A percentile compares a stretch with the other conserved stretches of the same genome.
Conservation (phyloP, 805 yeast species). For the Candida chauliodis region DNA sequence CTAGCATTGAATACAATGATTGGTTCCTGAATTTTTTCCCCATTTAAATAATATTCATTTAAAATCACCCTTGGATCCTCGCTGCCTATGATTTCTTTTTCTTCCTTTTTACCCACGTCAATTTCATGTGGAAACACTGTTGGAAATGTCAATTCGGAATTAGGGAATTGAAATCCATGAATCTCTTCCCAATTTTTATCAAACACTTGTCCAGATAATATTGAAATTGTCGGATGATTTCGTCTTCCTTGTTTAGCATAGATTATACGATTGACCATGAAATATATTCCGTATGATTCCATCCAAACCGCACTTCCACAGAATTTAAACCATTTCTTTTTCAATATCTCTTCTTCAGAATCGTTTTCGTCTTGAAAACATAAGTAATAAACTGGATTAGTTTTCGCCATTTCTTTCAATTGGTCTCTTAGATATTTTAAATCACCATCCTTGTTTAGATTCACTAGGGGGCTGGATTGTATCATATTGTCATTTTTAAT, state of each 20-base stretch:
- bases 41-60: slow-evolving; percentile 9
- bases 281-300: slow-evolving; percentile 25
- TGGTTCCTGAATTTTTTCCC: slow-evolving; percentile 18
- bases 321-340: slow-evolving; percentile 13
- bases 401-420: slow-evolving; percentile 8
- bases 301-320: slow-evolving; percentile 23
- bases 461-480: background rate
- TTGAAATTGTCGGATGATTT: slow-evolving; percentile 22
- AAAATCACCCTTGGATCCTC: slow-evolving; percentile 18
- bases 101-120: slow-evolving; percentile 4
- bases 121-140: slow-evolving; percentile 12
- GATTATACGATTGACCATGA: slow-evolving; percentile 24
- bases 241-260: slow-evolving; percentile 18
- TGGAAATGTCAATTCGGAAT: slow-evolving; percentile 10
- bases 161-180: slow-evolving; percentile 9
- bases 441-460: slow-evolving; percentile 7
- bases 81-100: slow-evolving; percentile 10
- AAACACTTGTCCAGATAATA: slow-evolving; percentile 20
- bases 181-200: slow-evolving; percentile 20
- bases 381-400: slow-evolving; percentile 9
- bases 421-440: slow-evolving; percentile 11
- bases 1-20: slow-evolving; percentile 19
- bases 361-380: slow-evolving; percentile 13
- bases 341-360: slow-evolving; percentile 11
- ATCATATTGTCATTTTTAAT: slow-evolving; percentile 4